These are phyloP conservation scores for Fraxinus sp. DNA, from an alignment of 305 asterid genomes.

Conservation along the genomic window DNA sequence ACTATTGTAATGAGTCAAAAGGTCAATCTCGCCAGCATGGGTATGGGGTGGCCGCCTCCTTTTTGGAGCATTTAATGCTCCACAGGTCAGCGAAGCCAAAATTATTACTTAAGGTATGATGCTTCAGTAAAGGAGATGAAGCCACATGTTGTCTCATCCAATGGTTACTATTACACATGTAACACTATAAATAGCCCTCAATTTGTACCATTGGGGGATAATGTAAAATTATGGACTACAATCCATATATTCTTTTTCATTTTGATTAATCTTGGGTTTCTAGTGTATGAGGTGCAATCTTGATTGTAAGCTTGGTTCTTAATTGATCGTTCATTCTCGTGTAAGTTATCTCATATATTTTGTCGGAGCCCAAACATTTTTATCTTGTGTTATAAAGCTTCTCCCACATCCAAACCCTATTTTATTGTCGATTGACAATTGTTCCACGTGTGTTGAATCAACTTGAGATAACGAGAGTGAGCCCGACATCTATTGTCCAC, in stretches of 20 bases:
- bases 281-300: background rate
- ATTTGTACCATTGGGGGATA: background rate
- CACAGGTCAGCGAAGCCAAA: too few species aligned
- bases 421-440: background rate
- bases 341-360: background rate
- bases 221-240: background rate
- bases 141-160: background rate
- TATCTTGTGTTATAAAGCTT: too few species aligned
- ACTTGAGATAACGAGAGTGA: too few species aligned
- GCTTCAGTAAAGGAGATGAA: background rate
- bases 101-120: background rate
- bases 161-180: background rate
- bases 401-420: background rate
- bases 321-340: background rate
- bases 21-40: background rate
- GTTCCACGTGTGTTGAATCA: background rate
- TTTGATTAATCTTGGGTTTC: background rate
- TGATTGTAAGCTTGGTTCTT: background rate
- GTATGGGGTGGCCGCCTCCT: background rate
- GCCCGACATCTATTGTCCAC: too few species aligned
- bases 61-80: background rate
- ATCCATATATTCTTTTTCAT: background rate
- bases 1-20: background rate
- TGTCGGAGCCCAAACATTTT: background rate
- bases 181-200: background rate